Base-by-base conservation (phyloP, 192 early-diverging fungal genomes). In the Cetraspora pellucida region DNA sequence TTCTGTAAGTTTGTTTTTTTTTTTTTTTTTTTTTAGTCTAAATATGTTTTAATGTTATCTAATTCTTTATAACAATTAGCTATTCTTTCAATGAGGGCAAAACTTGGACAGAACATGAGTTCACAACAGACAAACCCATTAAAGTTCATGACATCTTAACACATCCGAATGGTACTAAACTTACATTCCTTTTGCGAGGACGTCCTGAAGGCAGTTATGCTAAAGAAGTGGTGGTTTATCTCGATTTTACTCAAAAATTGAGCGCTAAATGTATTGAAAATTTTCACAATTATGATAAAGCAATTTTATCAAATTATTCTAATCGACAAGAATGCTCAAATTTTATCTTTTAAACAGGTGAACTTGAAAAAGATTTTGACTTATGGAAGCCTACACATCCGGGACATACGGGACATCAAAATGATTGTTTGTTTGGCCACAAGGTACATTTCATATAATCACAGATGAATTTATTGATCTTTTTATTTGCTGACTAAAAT, bases 171-270 rank as follows among this genome's bases (percentile, higher is more conserved):
- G 86, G 89, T 58, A 92, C 92, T 43, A 92, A 91, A 44, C 89
- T 90, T 61, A 91, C 91, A 68, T 95, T 96, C 81, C 59, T 96
- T 17, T 65, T 98, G n/a, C 85, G 89, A 72, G 97, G 95, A 30
- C 76, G 77, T 6, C 85, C 87, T 49, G 64, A 63, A 71, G 30
- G 80, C 64, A 79, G 83, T 46, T 59, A 30, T 47, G 50, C 74
- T 31, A 81, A 78, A 46, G 76, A 80, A 11, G 67, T 87, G 68
- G 84, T 79, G 31, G 87, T 88, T 54, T 77, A 82, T 76, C 83
- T 86, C 74, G 85, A 84, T 77, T 87, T 90, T 65, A 80, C 77
- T 59, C 78, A 77, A n/a, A 43, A 84, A 31, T 84, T 85, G 55
- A 64, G 78, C 8, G 77, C 65, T 10, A 77, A 73, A 17, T 86